phyloP scores from a whole-genome alignment of 1,284 basidiomycete species.

The Sanghuangporus sanghuang region DNA sequence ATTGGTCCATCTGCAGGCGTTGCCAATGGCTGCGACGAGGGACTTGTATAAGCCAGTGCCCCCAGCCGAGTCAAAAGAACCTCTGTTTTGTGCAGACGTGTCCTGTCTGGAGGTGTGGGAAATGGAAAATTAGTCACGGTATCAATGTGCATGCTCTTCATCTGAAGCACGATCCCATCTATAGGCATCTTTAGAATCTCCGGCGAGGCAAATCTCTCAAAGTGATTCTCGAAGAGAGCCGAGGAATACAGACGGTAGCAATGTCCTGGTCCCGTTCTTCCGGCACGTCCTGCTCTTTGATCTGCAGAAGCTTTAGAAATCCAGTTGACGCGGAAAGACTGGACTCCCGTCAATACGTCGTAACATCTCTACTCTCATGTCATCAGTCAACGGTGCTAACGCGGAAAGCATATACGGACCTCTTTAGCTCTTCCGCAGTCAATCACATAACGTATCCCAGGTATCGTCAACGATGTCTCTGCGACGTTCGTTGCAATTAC shows the following conservation, averaged over 20 bases:
- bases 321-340: slow-evolving; percentile 71
- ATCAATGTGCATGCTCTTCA: slow-evolving; percentile 99
- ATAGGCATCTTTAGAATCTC: slow-evolving; percentile 97
- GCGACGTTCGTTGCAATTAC: slow-evolving; percentile 78
- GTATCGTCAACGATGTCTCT: slow-evolving; percentile 77
- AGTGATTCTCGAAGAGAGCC: slow-evolving; percentile 87
- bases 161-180: slow-evolving; percentile 94
- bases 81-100: slow-evolving; percentile 78
- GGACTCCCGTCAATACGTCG: slow-evolving; percentile 57
- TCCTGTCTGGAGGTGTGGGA: slow-evolving; percentile 91
- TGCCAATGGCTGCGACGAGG: not conserved
- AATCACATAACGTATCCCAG: slow-evolving; percentile 72
- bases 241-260: slow-evolving; percentile 74
- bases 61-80: slow-evolving; percentile 78
- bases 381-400: not conserved
- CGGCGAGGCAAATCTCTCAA: slow-evolving; percentile 81
- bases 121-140: slow-evolving; percentile 97
- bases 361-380: slow-evolving; percentile 40
- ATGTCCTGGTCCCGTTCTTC: slow-evolving; percentile 75
- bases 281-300: slow-evolving; percentile 72
- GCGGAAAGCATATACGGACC: slow-evolving; percentile 35
- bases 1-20: slow-evolving; percentile 56
- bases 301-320: slow-evolving; percentile 73
- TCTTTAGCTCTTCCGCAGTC: slow-evolving; percentile 82
- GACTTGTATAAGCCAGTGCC: slow-evolving; percentile 54